Evolutionary conservation across 73 alveolate genomes (phyloP), one percentile per base, ranked within the genome.

Genomic region (Stentor roeselii): DNA sequence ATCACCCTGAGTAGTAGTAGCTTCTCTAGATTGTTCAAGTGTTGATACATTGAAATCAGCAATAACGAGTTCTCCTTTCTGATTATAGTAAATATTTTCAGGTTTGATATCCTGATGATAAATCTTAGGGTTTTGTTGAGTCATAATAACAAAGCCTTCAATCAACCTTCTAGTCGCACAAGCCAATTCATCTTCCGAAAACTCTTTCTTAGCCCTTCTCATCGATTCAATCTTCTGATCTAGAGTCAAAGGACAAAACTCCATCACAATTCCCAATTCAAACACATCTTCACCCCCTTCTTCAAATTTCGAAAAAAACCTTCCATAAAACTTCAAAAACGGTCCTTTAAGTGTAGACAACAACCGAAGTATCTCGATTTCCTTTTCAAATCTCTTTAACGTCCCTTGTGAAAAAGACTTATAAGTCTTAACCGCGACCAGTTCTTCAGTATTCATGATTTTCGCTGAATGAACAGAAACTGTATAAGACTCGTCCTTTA

Each of bases 21-120:
- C 34, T 3, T 60, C 78, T 3, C 11, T 11, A 3, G 30, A 4
- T 11, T 60, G 39, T 21, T 60, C 36, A 11, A 60, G 6, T 27
- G 39, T 27, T 11, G 78, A 60, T 60, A 60, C 39, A 60, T 60
- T 60, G 30, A 60, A 60, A 31, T 60, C 36, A 3, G 40, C 78
- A 60, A 60, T 60, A 14, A 14, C 30, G 6, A 60, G 78, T 3
- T 60, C 11, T 27, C 78, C 78, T 14, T 60, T 38, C 4, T 21
- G 39, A 3, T 60, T 31, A 38, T 14, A 6, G 36, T 14, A 60
- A 60, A 60, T 60, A 60, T 60, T 60, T 4, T 27, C 11, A 60
- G 78, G 78, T 6, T 60, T 60, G 3, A 60, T 31, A 60, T 60
- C 78, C 30, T 60, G 78, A 60, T 60, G 78, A 27, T 60, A 60